Evolutionary conservation across 202 grass and related monocot genomes (phyloP).

Genomic region (Tripidium arundinaceum): DNA sequence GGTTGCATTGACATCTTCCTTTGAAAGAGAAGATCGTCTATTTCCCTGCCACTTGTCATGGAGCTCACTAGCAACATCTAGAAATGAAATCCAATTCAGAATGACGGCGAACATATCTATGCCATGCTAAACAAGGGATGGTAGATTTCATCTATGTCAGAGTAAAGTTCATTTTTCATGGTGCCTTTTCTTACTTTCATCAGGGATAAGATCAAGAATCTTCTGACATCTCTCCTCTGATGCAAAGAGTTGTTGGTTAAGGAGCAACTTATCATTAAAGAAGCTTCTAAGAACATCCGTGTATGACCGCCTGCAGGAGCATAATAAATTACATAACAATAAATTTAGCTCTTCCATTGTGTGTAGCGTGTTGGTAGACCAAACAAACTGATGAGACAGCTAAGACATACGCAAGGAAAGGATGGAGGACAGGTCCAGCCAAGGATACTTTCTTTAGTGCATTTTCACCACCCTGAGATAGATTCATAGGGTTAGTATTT

Average conservation of each 20-base stretch:
- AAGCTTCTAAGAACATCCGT: conserved; percentile 74
- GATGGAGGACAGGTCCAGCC: conserved; percentile 70
- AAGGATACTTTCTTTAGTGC: conserved; percentile 76
- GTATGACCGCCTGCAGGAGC: conserved; percentile 65
- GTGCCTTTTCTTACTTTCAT: conserved; percentile 51
- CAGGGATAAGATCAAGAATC: conserved; percentile 71
- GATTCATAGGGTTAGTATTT: conserved; percentile 17
- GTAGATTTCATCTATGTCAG: not conserved
- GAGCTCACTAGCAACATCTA: conserved; percentile 64
- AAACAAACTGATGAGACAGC: conserved; percentile 8
- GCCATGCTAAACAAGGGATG: not conserved
- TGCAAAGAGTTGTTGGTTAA: conserved; percentile 63
- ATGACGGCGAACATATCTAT: conserved; percentile 1
- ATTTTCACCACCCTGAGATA: conserved; percentile 73
- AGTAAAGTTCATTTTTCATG: not conserved
- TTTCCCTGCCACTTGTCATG: conserved; percentile 70
- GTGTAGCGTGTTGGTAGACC: not conserved
- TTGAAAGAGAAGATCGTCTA: conserved; percentile 60
- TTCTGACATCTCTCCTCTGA: conserved; percentile 68
- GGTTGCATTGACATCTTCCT: conserved; percentile 57
- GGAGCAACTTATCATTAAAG: conserved; percentile 69
- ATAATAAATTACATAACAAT: conserved; percentile 14
- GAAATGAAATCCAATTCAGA: conserved; percentile 28
- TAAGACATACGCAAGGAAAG: conserved; percentile 72
- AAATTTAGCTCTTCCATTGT: conserved; percentile 22